These are phyloP conservation scores for Yamadazyma atlantica DNA, from an alignment of 1,139 yeast species.

Conservation along the genomic window DNA sequence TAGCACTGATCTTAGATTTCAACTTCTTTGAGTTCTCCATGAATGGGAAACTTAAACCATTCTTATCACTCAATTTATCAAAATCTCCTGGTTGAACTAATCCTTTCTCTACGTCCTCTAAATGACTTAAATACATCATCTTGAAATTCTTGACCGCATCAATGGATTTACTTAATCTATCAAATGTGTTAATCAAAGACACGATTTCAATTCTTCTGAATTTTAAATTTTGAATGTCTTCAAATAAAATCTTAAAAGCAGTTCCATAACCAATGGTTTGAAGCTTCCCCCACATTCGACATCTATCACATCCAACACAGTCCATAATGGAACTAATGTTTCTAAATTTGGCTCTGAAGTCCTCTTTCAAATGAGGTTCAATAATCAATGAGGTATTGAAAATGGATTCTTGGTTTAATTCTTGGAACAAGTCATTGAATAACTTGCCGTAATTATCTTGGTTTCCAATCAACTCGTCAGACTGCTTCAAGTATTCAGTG, in stretches of 20 bases:
- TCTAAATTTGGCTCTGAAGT: conserved; percentile 79
- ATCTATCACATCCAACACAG: conserved; percentile 97
- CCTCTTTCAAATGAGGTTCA: conserved; percentile 68
- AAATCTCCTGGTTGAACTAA: conserved; percentile 43
- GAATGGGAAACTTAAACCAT: conserved; percentile 46
- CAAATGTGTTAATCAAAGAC: conserved; percentile 88
- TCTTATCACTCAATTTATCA: conserved; percentile 28
- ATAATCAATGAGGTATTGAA: conserved; percentile 45
- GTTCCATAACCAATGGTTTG: conserved; percentile 98
- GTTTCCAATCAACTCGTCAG: conserved; percentile 15
- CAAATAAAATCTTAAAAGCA: conserved; percentile 85
- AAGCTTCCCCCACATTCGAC: conserved; percentile 96
- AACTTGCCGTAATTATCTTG: conserved; percentile 44
- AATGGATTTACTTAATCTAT: conserved; percentile 83
- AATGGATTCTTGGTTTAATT: conserved; percentile 32
- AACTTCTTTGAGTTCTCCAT: conserved; percentile 16
- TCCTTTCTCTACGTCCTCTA: conserved; percentile 42
- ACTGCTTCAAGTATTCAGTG: conserved; percentile 14
- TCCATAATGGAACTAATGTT: conserved; percentile 94
- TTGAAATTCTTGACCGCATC: conserved; percentile 74
- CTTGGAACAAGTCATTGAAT: conserved; percentile 12
- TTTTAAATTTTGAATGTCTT: conserved; percentile 45
- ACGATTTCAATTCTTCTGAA: conserved; percentile 85
- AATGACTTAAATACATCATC: conserved; percentile 45
- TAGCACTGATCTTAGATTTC: conserved; percentile 12